Conservation (phyloP, 192 early-diverging fungal genomes). For the Umbelopsis vinacea region DNA sequence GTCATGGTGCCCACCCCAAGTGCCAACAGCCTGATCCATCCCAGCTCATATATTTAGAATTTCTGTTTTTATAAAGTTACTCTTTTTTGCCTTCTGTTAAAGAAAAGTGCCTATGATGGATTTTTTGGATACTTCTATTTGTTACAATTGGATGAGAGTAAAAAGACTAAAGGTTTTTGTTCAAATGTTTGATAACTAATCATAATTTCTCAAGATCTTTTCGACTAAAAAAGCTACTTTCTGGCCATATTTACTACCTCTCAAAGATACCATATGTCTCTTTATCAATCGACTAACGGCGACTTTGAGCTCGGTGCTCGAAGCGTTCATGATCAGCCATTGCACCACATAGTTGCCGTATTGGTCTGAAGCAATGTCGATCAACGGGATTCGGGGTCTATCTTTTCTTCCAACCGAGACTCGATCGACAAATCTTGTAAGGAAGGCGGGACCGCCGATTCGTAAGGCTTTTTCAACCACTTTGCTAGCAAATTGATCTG, state of each 20-base stretch:
- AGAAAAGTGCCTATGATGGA: too few species aligned
- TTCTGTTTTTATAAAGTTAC: neutral
- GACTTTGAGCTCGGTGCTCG: slow-evolving; percentile 60
- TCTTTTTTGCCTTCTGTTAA: too few species aligned
- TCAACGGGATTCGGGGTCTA: slow-evolving; percentile 51
- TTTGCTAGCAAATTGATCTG: slow-evolving; percentile 80
- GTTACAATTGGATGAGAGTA: too few species aligned
- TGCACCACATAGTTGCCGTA: slow-evolving; percentile 83
- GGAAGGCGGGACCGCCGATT: slow-evolving; percentile 35
- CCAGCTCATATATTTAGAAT: too few species aligned
- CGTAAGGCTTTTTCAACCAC: slow-evolving; percentile 74
- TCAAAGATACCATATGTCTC: slow-evolving; percentile 67
- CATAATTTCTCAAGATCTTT: slow-evolving; percentile 25
- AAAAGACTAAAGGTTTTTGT: too few species aligned
- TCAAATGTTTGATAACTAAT: slow-evolving; percentile 8
- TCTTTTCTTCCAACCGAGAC: slow-evolving; percentile 31
- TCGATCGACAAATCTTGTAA: slow-evolving; percentile 30
- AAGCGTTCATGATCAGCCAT: slow-evolving; percentile 62
- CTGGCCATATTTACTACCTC: slow-evolving; percentile 77
- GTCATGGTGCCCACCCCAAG: neutral
- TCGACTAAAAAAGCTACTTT: slow-evolving; percentile 47
- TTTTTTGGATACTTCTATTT: too few species aligned
- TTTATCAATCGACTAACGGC: slow-evolving; percentile 61
- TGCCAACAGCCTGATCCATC: too few species aligned
- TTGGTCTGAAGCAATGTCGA: slow-evolving; percentile 79